These are phyloP conservation scores for Rhodotorula sp. DNA, from an alignment of 1,284 basidiomycete genomes.

Conservation along the genomic window DNA sequence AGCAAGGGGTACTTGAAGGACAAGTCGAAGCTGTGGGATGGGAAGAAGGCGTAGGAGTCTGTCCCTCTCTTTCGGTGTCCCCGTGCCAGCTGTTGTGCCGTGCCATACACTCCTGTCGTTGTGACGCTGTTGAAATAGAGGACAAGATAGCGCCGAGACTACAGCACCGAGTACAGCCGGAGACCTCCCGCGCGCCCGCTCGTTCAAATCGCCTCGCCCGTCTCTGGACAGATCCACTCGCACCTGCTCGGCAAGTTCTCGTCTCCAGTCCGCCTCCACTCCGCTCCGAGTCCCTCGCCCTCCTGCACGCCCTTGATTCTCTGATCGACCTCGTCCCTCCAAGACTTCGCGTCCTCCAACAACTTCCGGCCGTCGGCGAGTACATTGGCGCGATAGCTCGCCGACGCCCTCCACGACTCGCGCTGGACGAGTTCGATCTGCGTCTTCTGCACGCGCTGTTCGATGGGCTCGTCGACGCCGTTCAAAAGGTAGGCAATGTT, in stretches of 20 bases:
- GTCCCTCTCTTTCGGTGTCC: neutral
- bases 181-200: no score
- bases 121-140: neutral
- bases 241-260: conserved; percentile 1
- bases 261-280: conserved; percentile 1
- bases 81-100: neutral
- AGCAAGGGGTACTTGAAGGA: conserved; percentile 52
- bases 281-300: neutral
- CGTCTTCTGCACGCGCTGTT: neutral
- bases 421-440: no score
- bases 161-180: no score
- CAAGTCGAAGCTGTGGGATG: conserved; percentile 32
- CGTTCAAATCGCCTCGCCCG: conserved; percentile 5
- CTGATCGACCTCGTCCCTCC: neutral
- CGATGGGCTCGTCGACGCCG: no score
- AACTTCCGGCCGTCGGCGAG: neutral
- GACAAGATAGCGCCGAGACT: neutral
- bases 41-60: conserved; percentile 1
- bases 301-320: neutral
- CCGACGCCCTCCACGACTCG: no score
- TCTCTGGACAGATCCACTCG: conserved; percentile 11
- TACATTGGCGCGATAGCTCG: neutral
- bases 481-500: neutral
- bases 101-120: neutral
- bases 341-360: neutral